Percentiles rank a stretch among this genome's conserved stretches.
Conservation (phyloP, 257 asterid genomes). For the Solanum medicagineum region DNA sequence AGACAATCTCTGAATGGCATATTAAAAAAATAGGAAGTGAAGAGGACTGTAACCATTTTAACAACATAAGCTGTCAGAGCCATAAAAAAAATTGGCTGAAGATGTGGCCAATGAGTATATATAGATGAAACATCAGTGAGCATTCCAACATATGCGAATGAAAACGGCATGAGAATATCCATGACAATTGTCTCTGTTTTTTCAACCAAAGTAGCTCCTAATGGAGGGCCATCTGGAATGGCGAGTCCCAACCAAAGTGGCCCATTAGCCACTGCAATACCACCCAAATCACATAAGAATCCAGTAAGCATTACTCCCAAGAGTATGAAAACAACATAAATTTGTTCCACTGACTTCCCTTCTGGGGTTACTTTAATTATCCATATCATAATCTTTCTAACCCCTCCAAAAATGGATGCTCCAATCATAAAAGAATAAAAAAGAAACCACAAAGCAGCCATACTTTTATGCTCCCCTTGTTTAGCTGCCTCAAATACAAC, state of each 20-base stretch:
- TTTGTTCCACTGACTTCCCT: conserved; percentile 54
- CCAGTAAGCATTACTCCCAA: conserved; percentile 49
- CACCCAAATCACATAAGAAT: conserved; percentile 43
- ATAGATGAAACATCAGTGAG: conserved; percentile 26
- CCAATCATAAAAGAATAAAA: conserved; percentile 12
- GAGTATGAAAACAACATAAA: conserved; percentile 43
- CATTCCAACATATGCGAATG: conserved; percentile 45
- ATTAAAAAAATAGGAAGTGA: conserved; percentile 24
- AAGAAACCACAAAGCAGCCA: conserved; percentile 28
- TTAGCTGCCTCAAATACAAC: conserved; percentile 43
- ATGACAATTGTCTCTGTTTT: conserved; percentile 54
- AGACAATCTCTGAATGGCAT: conserved; percentile 52
- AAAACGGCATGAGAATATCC: conserved; percentile 56
- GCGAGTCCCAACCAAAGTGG: conserved; percentile 86
- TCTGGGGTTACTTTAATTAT: conserved; percentile 47
- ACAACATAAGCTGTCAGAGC: conserved; percentile 13
- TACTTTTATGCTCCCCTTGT: conserved; percentile 30
- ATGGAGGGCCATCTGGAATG: conserved; percentile 81
- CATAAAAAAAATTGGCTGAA: conserved; percentile 38
- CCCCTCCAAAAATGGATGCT: conserved; percentile 18
- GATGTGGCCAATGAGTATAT: conserved; percentile 25
- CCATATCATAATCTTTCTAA: conserved; percentile 44
- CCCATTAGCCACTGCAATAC: conserved; percentile 62
- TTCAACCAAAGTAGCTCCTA: conserved; percentile 68
- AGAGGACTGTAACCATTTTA: conserved; percentile 28